phyloP scores from a whole-genome alignment of 805 yeast species.

The Suhomyces sp. region DNA sequence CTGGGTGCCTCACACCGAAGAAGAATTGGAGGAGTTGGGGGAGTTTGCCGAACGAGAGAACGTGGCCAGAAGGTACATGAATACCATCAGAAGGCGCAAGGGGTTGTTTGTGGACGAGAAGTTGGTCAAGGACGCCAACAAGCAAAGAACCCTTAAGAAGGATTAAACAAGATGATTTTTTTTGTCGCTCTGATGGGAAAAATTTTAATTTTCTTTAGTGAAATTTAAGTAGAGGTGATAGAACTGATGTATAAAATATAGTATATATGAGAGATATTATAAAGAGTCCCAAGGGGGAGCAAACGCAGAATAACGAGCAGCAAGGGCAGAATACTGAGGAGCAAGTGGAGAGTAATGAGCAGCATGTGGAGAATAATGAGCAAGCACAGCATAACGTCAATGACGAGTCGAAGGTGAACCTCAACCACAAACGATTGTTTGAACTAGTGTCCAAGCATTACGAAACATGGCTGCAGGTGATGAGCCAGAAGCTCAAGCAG shows the following conservation, averaged over 20 bases:
- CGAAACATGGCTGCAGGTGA: slow-evolving; percentile 36
- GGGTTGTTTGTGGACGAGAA: slow-evolving; percentile 89
- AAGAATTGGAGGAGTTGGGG: slow-evolving; percentile 90
- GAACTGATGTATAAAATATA: background rate
- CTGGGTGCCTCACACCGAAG: slow-evolving; percentile 99
- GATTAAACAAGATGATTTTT: slow-evolving; percentile 36
- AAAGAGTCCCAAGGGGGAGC: background rate
- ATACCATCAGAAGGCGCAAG: slow-evolving; percentile 74
- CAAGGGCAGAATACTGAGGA: too few species aligned
- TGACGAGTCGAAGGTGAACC: background rate
- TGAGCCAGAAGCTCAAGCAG: slow-evolving; percentile 23
- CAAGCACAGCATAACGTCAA: background rate
- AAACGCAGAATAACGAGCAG: background rate
- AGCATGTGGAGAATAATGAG: background rate
- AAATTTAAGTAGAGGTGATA: background rate
- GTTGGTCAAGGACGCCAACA: slow-evolving; percentile 87
- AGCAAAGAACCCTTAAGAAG: slow-evolving; percentile 83
- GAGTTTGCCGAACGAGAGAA: slow-evolving; percentile 91
- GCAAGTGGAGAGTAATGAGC: background rate
- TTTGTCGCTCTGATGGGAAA: background rate
- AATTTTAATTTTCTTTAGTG: background rate
- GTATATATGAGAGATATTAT: background rate
- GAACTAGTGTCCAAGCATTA: slow-evolving; percentile 35
- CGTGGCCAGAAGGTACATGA: slow-evolving; percentile 84
- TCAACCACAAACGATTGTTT: slow-evolving; percentile 26